A percentile compares a stretch with the other conserved stretches of the same genome.
phyloP scores from a whole-genome alignment of 2,329 filamentous ascomycete species.

The Leptoxyphium fumago region DNA sequence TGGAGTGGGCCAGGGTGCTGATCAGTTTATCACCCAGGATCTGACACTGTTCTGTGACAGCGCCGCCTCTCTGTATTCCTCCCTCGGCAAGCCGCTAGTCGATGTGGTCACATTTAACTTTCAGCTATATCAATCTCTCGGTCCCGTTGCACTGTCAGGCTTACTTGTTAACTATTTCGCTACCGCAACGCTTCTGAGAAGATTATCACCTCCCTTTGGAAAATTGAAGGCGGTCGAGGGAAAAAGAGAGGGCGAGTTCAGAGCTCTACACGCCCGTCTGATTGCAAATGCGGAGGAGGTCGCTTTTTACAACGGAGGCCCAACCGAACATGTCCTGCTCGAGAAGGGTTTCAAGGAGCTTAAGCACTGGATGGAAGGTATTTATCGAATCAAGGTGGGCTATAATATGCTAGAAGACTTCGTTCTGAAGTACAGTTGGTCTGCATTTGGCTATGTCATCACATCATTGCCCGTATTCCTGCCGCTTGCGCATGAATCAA shows the following conservation, averaged over 20 bases:
- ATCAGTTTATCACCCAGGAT: constrained; percentile 97
- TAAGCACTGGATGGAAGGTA: constrained; percentile 94
- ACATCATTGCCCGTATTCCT: constrained; percentile 89
- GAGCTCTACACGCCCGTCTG: constrained; percentile 74
- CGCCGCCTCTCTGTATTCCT: constrained; percentile 86
- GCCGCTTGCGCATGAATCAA: constrained; percentile 43
- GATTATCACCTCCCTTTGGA: constrained; percentile 85
- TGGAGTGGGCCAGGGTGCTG: constrained; percentile 77
- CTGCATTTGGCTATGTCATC: constrained; percentile 87
- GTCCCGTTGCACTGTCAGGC: constrained; percentile 72
- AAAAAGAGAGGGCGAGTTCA: constrained; percentile 87
- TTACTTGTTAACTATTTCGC: constrained; percentile 86
- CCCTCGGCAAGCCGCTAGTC: constrained; percentile 93
- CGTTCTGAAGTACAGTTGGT: constrained; percentile 97
- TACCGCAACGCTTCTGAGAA: constrained; percentile 77
- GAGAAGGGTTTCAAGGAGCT: constrained; percentile 86
- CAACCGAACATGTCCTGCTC: constrained; percentile 86
- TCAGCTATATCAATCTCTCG: constrained; percentile 82
- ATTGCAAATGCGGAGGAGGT: constrained; percentile 97
- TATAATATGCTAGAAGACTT: constrained; percentile 99
- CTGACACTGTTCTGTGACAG: constrained; percentile 88
- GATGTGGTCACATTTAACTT: constrained; percentile 97
- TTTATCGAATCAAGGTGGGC: constrained; percentile 91
- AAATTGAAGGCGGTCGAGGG: constrained; percentile 95
- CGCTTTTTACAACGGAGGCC: constrained; percentile 89